Conservation (phyloP, 768 basidiomycete genomes). For the Hemileccinum rubropunctum region DNA sequence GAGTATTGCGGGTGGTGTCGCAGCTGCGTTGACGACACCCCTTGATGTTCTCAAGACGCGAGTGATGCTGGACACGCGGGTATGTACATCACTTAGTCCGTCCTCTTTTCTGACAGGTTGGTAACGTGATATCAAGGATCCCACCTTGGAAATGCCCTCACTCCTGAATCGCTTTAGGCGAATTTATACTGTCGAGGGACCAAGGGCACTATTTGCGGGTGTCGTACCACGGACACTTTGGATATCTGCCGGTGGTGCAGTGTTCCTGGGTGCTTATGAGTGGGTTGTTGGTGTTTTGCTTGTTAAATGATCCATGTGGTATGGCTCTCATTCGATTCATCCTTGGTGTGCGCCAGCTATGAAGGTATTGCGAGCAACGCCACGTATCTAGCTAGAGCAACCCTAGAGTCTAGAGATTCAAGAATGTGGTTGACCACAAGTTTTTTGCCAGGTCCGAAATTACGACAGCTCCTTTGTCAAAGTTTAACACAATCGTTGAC, state of each 20-base stretch:
- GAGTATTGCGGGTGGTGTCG: constrained; percentile 85
- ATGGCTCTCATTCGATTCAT: neutral
- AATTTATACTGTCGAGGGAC: constrained; percentile 74
- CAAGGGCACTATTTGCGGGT: constrained; percentile 77
- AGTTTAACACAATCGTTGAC: too few species aligned
- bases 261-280: constrained; percentile 97
- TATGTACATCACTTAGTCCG: constrained; percentile 38
- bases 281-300: constrained; percentile 58
- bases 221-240: constrained; percentile 90
- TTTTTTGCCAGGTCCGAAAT: too few species aligned
- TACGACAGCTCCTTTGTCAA: too few species aligned
- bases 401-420: too few species aligned
- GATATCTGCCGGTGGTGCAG: constrained; percentile 95
- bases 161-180: constrained; percentile 52
- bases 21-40: constrained; percentile 89
- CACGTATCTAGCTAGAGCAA: too few species aligned
- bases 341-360: too few species aligned
- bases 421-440: too few species aligned
- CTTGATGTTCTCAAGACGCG: constrained; percentile 96
- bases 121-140: constrained; percentile 37
- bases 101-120: neutral
- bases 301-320: constrained; percentile 13
- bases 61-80: constrained; percentile 90
- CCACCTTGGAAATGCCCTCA: constrained; percentile 51
- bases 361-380: too few species aligned